Evolutionary conservation across 371 early-diverging fungal species (phyloP), one percentile per base, ranked within the genome.

Genomic region (Mucor plumbeus): DNA sequence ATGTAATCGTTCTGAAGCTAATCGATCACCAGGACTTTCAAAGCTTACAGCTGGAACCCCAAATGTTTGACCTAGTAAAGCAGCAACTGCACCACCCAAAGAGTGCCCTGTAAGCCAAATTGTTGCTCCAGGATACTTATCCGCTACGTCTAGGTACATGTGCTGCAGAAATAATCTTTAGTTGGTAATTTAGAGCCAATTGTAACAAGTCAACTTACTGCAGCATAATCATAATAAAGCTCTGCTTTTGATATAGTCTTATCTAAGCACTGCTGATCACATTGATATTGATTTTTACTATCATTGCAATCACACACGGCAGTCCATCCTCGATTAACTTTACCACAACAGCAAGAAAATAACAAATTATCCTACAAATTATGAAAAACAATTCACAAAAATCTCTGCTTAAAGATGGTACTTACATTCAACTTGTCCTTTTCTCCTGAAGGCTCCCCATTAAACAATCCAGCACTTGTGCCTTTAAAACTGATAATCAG

Each of bases 321-420:
- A 10, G 70, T 74, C 98, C 97, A 97, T 4, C 88, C 85, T 48
- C 87, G 78, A 71, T 93, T 95, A 6, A 94, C 92, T 54, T 90
- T 87, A n/a, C 93, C 99, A 80, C 98, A 97, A 81, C 99, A 99
- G 81, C 99, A 99, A 3, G 96, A 95, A 74, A 97, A 99, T 68
- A 99, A 81, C 64, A 94, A 81, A 75, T 98, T 98, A 76, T 97
- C 97, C 89, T 90, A 77, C 7, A 54, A 1, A 21, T 7, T 26
- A 34, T 56, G n/a, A 33, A 15, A 4, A 43, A 41, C 17, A 33
- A 34, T 15, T 5, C n/a, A 14, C 15, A 17, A 8, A 19, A 53
- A 4, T 21, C 21, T 43, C 19, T 0, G 0, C 13, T 38, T 41
- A 14, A 5, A 9, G 10, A 1, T n/a, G 1, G 6, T 26, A 17